A percentile compares a stretch with the other conserved stretches of the same genome.
phyloP scores from a whole-genome alignment of 1,139 yeast species.

The Lodderomyces beijingensis region DNA sequence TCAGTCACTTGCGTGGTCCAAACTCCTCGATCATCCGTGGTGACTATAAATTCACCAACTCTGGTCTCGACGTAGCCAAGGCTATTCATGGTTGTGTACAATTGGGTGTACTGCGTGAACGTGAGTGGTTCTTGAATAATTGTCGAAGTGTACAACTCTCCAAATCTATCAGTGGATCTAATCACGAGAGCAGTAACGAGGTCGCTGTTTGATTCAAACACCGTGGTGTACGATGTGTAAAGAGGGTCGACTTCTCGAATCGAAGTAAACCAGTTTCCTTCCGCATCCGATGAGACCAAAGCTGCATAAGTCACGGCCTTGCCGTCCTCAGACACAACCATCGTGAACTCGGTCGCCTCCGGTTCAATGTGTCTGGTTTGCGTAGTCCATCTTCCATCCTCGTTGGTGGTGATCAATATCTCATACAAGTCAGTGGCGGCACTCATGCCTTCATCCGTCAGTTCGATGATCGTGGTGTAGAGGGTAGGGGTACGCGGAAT shows the following conservation, averaged over 20 bases:
- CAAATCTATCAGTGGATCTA: neutral
- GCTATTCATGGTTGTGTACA: neutral
- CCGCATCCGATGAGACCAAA: no score
- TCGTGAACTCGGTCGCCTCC: no score
- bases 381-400: constrained; percentile 1
- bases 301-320: no score
- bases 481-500: neutral
- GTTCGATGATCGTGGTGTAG: neutral
- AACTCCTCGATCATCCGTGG: neutral
- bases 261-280: neutral
- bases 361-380: neutral
- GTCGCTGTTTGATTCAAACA: neutral
- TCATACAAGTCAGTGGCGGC: neutral
- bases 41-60: constrained; percentile 2
- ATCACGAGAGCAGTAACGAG: neutral
- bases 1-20: neutral
- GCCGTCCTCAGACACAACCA: no score
- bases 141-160: neutral
- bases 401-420: neutral
- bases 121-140: neutral
- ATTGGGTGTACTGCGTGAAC: neutral
- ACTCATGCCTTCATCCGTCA: neutral
- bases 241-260: neutral
- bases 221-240: constrained; percentile 1
- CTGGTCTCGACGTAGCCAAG: neutral